A percentile compares a stretch with the other conserved stretches of the same genome.
phyloP scores from a whole-genome alignment of 495 filamentous ascomycete species.

The Hypoxylon intermedium region DNA sequence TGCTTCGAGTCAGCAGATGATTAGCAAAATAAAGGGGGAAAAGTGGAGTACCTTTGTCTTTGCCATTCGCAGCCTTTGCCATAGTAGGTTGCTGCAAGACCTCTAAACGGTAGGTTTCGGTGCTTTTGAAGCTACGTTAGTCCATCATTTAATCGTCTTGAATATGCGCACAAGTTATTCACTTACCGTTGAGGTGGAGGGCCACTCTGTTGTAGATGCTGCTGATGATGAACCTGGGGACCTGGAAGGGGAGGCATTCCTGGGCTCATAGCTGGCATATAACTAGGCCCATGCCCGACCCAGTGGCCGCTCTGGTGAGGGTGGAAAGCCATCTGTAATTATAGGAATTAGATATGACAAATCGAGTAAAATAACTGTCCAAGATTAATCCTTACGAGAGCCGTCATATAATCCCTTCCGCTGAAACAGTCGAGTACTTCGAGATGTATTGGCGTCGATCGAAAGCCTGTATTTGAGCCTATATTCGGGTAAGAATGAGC shows the following conservation, averaged over 20 bases:
- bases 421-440: slow-evolving; percentile 1
- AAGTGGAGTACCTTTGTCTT: slow-evolving; percentile 41
- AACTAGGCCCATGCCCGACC: slow-evolving; percentile 38
- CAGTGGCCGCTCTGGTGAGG: slow-evolving; percentile 37
- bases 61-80: slow-evolving; percentile 45
- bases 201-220: slow-evolving; percentile 34
- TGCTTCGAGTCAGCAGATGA: slow-evolving; percentile 45
- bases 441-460: neutral
- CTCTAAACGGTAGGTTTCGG: slow-evolving; percentile 39
- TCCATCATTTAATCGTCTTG: neutral
- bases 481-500: too few species aligned
- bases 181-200: slow-evolving; percentile 28
- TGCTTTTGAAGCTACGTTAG: slow-evolving; percentile 17
- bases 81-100: slow-evolving; percentile 44
- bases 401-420: slow-evolving; percentile 19
- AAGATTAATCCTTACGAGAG: slow-evolving; percentile 21
- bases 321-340: slow-evolving; percentile 41
- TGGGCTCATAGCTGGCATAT: slow-evolving; percentile 43
- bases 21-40: neutral
- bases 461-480: neutral
- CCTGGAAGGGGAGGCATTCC: slow-evolving; percentile 37
- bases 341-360: slow-evolving; percentile 28
- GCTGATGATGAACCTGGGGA: slow-evolving; percentile 35
- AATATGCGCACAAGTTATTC: neutral
- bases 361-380: neutral